Percentiles rank a stretch among this genome's conserved stretches.
Conservation (phyloP, 169 alveolate genomes). For the Plasmodium chabaudi region DNA sequence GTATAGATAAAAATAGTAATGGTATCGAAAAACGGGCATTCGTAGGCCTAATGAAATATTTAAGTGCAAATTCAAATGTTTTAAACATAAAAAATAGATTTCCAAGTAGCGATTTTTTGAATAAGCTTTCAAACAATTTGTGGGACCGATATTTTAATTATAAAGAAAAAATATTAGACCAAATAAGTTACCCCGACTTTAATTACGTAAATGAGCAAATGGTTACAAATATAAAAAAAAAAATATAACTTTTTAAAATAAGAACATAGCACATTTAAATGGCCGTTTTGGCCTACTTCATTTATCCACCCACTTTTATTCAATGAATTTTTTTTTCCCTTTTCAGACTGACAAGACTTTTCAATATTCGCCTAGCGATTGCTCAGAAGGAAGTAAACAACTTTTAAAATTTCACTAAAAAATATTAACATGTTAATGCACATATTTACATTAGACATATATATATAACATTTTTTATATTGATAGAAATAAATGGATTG, state of each 20-base stretch:
- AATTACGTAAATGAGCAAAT: constrained; percentile 29
- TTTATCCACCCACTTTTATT: not conserved
- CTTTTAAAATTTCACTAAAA: not conserved
- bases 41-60: constrained; percentile 14
- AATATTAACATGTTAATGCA: not conserved
- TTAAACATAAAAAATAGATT: constrained; percentile 4
- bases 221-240: constrained; percentile 16
- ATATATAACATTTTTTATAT: not conserved
- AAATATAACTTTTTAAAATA: not conserved
- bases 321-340: not conserved
- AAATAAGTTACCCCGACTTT: constrained; percentile 19
- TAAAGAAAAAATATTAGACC: constrained; percentile 44
- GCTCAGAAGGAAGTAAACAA: constrained; percentile 27
- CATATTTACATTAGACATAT: not conserved
- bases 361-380: constrained; percentile 10
- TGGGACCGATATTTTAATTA: constrained; percentile 16
- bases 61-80: not conserved
- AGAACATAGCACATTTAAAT: not conserved
- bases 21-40: constrained; percentile 37
- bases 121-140: not conserved
- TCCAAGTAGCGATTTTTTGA: not conserved
- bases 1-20: constrained; percentile 7
- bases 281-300: not conserved
- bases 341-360: constrained; percentile 52
- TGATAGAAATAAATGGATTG: constrained; percentile 41